phyloP scores from a whole-genome alignment of 352 stramenopile species.

The Phytophthora kernoviae region DNA sequence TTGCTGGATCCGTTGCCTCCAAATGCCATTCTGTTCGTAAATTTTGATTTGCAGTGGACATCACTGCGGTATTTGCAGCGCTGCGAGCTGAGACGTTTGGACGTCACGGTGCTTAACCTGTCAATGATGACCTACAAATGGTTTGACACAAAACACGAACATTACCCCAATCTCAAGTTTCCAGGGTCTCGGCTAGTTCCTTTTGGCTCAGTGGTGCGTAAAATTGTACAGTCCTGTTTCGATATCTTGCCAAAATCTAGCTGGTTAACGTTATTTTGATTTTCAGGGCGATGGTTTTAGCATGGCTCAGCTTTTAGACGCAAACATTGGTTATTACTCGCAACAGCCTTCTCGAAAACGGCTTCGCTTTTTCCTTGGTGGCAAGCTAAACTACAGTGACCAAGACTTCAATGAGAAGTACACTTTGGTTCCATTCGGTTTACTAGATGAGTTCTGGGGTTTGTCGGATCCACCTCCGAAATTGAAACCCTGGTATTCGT shows the following conservation, averaged over 20 bases:
- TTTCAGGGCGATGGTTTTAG: constrained; percentile 53
- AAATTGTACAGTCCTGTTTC: neutral
- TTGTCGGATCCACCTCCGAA: constrained; percentile 10
- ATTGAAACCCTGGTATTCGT: constrained; percentile 53
- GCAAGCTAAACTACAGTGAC: constrained; percentile 77
- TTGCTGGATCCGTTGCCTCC: constrained; percentile 85
- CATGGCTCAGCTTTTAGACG: constrained; percentile 48
- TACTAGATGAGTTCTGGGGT: constrained; percentile 61
- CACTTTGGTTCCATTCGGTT: constrained; percentile 50
- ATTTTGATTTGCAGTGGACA: constrained; percentile 94
- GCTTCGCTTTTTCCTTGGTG: constrained; percentile 80
- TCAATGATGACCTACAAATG: constrained; percentile 92
- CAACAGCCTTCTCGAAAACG: constrained; percentile 1
- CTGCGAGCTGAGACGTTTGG: constrained; percentile 72
- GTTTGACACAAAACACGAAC: constrained; percentile 69
- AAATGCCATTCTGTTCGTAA: constrained; percentile 88
- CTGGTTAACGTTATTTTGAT: constrained; percentile 5
- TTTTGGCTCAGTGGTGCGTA: constrained; percentile 37
- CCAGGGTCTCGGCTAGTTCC: constrained; percentile 54
- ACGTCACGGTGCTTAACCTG: constrained; percentile 89
- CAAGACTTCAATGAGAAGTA: constrained; percentile 56
- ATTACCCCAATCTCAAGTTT: constrained; percentile 77
- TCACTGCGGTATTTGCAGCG: constrained; percentile 90
- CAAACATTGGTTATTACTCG: constrained; percentile 29
- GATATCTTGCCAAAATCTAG: neutral